Percentiles rank a stretch among this genome's conserved stretches.
Evolutionary conservation across 2,329 filamentous ascomycete genomes (phyloP).

Genomic region (Aspergillus puulaauensis): DNA sequence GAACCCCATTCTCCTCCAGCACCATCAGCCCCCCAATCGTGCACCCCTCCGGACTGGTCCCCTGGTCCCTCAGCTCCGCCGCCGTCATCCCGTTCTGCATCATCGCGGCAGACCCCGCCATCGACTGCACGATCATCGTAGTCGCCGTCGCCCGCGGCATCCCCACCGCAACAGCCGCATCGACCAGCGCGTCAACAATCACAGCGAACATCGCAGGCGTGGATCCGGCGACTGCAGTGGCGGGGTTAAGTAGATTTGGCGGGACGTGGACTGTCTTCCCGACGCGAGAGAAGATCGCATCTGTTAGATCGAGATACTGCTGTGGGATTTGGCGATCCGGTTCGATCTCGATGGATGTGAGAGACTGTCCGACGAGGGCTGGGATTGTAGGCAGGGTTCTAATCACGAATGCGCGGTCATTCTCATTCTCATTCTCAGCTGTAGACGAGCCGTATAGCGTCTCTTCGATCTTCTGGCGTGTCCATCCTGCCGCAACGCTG

Average conservation of each 20-base stretch:
- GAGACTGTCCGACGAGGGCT: constrained; percentile 44
- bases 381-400: constrained; percentile 49
- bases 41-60: constrained; percentile 62
- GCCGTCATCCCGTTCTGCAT: constrained; percentile 61
- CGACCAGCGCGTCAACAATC: constrained; percentile 59
- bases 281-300: constrained; percentile 54
- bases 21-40: constrained; percentile 63
- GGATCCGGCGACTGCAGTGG: constrained; percentile 60
- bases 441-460: constrained; percentile 31
- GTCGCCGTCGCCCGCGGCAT: constrained; percentile 60
- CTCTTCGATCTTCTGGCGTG: constrained; percentile 39
- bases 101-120: constrained; percentile 59
- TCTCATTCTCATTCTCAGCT: constrained; percentile 1
- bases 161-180: constrained; percentile 64
- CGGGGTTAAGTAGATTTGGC: constrained; percentile 55
- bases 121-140: constrained; percentile 62
- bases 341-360: constrained; percentile 52
- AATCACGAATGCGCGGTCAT: constrained; percentile 30
- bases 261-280: constrained; percentile 52
- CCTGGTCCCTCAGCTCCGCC: constrained; percentile 59
- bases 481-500: constrained; percentile 55
- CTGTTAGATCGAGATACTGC: constrained; percentile 34
- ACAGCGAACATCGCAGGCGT: constrained; percentile 63
- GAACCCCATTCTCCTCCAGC: constrained; percentile 57
- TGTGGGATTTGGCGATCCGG: constrained; percentile 40